phyloP scores from a whole-genome alignment of 2,329 filamentous ascomycete genomes.

The Aspergillus transmontanensis region DNA sequence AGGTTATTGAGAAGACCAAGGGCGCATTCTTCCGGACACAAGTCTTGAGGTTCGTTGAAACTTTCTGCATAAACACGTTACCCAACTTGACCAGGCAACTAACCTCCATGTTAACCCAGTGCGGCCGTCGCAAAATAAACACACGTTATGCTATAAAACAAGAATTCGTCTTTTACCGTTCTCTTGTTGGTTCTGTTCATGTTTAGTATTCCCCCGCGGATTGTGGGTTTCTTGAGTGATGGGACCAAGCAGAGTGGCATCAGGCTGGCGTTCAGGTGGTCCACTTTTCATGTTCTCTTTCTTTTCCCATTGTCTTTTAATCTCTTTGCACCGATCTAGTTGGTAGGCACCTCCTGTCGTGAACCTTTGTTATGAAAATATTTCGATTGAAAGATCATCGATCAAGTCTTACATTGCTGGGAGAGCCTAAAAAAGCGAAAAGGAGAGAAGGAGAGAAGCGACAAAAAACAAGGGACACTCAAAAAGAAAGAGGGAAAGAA shows the following conservation, averaged over 20 bases:
- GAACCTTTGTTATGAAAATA: conserved; percentile 3
- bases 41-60: conserved; percentile 65
- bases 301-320: conserved; percentile 22
- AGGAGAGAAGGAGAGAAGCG: not conserved
- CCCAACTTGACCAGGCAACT: not conserved
- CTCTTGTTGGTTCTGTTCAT: conserved; percentile 36
- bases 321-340: conserved; percentile 12
- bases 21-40: conserved; percentile 98
- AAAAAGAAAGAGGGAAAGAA: not conserved
- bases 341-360: conserved; percentile 5
- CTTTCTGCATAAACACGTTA: not conserved
- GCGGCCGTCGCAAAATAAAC: conserved; percentile 55
- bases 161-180: conserved; percentile 34
- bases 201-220: conserved; percentile 33
- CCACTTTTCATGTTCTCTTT: conserved; percentile 32
- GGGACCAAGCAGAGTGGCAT: conserved; percentile 44
- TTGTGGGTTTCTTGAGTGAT: conserved; percentile 31
- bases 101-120: conserved; percentile 26
- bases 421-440: not conserved
- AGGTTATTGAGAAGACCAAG: conserved; percentile 99
- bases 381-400: conserved; percentile 3
- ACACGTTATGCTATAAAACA: conserved; percentile 13
- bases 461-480: not conserved
- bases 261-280: conserved; percentile 47
- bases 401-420: not conserved